Conservation (phyloP, 129 eudicot species). For the Artemisia argyi region DNA sequence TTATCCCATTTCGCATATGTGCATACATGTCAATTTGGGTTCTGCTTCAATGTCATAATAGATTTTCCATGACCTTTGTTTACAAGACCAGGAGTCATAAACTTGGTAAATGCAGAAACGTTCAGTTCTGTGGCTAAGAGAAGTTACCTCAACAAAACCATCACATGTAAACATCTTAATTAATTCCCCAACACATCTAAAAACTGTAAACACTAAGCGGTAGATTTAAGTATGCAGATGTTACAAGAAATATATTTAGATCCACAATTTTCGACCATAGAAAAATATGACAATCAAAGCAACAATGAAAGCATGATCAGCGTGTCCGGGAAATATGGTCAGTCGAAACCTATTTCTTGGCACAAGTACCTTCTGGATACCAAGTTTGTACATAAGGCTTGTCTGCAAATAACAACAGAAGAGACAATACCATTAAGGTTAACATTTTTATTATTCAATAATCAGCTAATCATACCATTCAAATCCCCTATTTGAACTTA, state of each 20-base stretch:
- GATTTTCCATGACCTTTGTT: no score
- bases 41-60: no score
- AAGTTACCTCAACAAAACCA: neutral
- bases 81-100: neutral
- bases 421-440: neutral
- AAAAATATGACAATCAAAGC: constrained; percentile 69
- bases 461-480: neutral
- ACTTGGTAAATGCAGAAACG: neutral
- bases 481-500: neutral
- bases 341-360: constrained; percentile 75
- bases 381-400: constrained; percentile 91
- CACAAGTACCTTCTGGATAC: constrained; percentile 53
- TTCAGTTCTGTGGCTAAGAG: no score
- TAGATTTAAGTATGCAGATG: neutral
- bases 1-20: no score
- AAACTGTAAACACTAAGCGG: neutral
- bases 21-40: no score
- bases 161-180: neutral
- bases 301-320: constrained; percentile 47
- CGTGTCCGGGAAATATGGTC: constrained; percentile 71
- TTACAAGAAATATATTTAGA: constrained; percentile 26
- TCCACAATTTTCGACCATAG: constrained; percentile 74
- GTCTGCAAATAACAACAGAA: constrained; percentile 53
- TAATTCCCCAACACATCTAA: neutral
- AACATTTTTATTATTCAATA: neutral